These are phyloP conservation scores for Linanthus parryae DNA, from an alignment of 148 eudicot genomes.

Conservation along the genomic window DNA sequence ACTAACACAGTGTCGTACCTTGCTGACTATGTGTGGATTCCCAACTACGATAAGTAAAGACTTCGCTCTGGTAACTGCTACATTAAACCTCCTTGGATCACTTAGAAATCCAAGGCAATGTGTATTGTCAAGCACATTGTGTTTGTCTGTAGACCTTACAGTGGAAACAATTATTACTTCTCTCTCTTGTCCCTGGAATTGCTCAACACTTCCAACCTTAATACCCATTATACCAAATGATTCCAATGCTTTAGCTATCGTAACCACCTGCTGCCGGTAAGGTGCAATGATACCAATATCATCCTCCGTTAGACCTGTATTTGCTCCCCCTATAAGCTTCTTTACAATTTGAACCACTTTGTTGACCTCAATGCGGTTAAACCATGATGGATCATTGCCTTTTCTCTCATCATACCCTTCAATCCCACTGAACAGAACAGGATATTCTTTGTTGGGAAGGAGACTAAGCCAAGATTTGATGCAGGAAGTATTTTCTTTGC, in stretches of 20 bases:
- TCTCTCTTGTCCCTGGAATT: conserved; percentile 83
- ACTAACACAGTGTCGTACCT: conserved; percentile 33
- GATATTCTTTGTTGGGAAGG: conserved; percentile 60
- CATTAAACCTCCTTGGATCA: conserved; percentile 81
- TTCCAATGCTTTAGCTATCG: conserved; percentile 57
- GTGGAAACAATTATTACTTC: conserved; percentile 69
- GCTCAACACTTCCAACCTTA: conserved; percentile 83
- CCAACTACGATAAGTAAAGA: conserved; percentile 67
- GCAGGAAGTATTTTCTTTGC: conserved; percentile 25
- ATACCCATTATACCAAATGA: conserved; percentile 19
- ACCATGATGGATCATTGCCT: conserved; percentile 87
- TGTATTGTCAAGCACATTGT: conserved; percentile 56
- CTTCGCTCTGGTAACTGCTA: conserved; percentile 72
- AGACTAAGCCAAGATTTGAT: conserved; percentile 33
- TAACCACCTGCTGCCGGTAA: conserved; percentile 66
- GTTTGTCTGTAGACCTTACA: conserved; percentile 67
- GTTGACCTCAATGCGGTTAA: conserved; percentile 78
- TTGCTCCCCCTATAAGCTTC: conserved; percentile 30
- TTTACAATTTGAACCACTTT: conserved; percentile 52
- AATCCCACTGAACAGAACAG: conserved; percentile 58
- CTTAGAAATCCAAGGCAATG: conserved; percentile 69
- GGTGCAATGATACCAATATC: conserved; percentile 82
- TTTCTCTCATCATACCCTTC: conserved; percentile 87
- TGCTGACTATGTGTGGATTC: conserved; percentile 76
- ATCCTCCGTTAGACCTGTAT: conserved; percentile 26